Evolutionary conservation across 176 grass and related monocot species (phyloP), one percentile per base, ranked within the genome.

Genomic region (Cenchrus fungigraminus): DNA sequence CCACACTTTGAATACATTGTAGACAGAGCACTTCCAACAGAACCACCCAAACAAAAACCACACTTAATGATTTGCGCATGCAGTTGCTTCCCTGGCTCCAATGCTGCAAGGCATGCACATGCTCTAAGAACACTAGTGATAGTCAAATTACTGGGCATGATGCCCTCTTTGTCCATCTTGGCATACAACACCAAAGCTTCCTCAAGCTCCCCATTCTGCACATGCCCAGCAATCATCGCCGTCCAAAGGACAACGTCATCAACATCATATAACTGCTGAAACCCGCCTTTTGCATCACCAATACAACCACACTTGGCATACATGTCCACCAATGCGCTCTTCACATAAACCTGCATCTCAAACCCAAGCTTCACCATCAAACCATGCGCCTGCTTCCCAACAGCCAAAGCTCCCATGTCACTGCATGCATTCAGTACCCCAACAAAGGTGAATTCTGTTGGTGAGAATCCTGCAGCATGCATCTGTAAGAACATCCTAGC

Each of bases 1-100:
- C 91, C 91, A 80, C 94, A 93, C 70, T 96, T 93, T 49, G 91
- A 87, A 85, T 93, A 93, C 94, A 96, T 93, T 54, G 91, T 93
- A 68, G 88, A 96, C 64, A 96, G 75, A 78, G 94, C 76, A 71
- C 88, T 93, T 72, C 94, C 94, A 62, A 93, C 83, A 76, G 91
- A 83, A 60, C 80, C 71, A 43, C 81, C 86, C 59, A 93, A 87
- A 80, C 77, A 51, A 74, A 89, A 89, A 55, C 91, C 88, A 55
- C 78, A 93, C 71, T 96, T 96, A 5, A 96, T 34, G 51, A 86
- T 84, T 77, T 85, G 91, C 0, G 68, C 87, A 69, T 96, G 94
- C 73, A 93, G 46, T 77, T 96, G 89, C 76, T 87, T 91, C 67
- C 94, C 94, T 77, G 83, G 88, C 55, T 96, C 88, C 68, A 96